Evolutionary conservation across 1,284 basidiomycete species (phyloP).

Genomic region (Microstroma glucosiphilum): DNA sequence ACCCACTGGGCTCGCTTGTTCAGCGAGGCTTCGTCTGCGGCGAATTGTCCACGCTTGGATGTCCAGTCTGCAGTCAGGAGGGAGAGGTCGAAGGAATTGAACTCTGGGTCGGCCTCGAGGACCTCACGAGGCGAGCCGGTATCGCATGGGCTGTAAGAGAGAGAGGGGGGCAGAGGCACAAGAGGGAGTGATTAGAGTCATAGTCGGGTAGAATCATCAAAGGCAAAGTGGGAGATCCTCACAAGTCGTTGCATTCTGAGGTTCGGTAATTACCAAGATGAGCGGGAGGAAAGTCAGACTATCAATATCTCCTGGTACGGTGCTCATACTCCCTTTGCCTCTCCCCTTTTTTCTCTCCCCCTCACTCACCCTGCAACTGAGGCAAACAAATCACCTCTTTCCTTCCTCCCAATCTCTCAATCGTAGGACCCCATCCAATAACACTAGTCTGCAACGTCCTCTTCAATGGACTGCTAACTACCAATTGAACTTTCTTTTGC

Average conservation of each 20-base stretch:
- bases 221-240: not conserved
- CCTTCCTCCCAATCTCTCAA: conserved; percentile 40
- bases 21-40: conserved; percentile 36
- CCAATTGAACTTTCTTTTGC: conserved; percentile 32
- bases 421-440: conserved; percentile 38
- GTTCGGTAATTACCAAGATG: not conserved
- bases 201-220: too few relatives aligned
- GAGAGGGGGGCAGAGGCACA: not conserved
- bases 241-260: conserved; percentile 6
- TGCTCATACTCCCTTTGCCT: not conserved
- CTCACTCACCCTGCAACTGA: conserved; percentile 36
- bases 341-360: not conserved
- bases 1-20: conserved; percentile 46
- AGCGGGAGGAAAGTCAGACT: too few relatives aligned
- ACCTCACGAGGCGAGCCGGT: conserved; percentile 41
- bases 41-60: conserved; percentile 46
- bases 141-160: conserved; percentile 33
- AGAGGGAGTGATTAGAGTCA: not conserved
- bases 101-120: conserved; percentile 40
- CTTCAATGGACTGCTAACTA: conserved; percentile 40
- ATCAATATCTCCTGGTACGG: too few relatives aligned
- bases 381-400: conserved; percentile 38
- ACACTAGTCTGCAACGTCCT: conserved; percentile 46
- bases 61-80: conserved; percentile 47
- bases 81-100: conserved; percentile 40